Conservation (phyloP, 1,284 basidiomycete species). For the Polyporus tsugae region DNA sequence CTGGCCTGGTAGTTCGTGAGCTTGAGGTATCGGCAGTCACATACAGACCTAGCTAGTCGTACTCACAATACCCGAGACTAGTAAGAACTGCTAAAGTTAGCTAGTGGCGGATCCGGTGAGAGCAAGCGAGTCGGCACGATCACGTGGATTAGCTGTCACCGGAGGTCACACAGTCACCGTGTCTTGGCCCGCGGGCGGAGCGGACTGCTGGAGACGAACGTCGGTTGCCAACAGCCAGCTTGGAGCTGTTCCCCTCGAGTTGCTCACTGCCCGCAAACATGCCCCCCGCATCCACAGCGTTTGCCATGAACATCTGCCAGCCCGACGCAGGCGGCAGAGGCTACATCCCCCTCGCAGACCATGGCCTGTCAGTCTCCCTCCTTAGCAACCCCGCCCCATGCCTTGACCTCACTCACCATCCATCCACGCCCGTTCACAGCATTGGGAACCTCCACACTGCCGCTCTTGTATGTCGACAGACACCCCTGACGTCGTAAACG, state of each 20-base stretch:
- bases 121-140: too few species aligned
- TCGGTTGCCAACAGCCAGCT: not conserved
- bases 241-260: not conserved
- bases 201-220: not conserved
- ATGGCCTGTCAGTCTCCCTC: conserved; percentile 37
- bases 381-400: not conserved
- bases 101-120: too few species aligned
- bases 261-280: not conserved
- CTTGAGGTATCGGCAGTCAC: too few species aligned
- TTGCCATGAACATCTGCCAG: conserved; percentile 32
- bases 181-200: conserved; percentile 1
- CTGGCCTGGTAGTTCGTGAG: too few species aligned
- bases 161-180: conserved; percentile 13
- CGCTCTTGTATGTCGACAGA: conserved; percentile 59
- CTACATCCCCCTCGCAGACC: conserved; percentile 39
- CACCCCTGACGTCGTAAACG: not conserved
- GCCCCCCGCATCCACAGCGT: not conserved
- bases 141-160: conserved; percentile 9
- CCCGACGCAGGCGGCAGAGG: conserved; percentile 32
- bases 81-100: too few species aligned
- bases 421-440: conserved; percentile 46
- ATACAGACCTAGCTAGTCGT: too few species aligned
- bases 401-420: not conserved
- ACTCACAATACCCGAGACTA: too few species aligned
- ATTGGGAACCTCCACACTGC: conserved; percentile 86